Evolutionary conservation across 768 basidiomycete species (phyloP).

Genomic region (Auricularia sp.): DNA sequence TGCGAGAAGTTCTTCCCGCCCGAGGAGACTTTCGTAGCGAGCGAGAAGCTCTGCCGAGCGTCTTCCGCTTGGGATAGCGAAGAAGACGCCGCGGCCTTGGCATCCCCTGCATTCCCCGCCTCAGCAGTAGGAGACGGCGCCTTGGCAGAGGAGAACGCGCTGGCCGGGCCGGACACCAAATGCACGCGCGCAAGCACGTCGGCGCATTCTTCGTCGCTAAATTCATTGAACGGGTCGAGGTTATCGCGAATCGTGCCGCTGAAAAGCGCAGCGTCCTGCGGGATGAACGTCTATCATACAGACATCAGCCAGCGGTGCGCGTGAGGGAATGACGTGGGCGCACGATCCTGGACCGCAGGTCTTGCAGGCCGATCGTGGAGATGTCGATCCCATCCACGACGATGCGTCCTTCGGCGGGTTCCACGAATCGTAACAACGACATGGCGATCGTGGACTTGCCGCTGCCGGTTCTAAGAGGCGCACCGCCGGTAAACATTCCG

Average conservation of each 20-base stretch:
- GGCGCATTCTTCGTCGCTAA: conserved; percentile 67
- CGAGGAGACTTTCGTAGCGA: conserved; percentile 76
- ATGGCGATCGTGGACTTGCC: conserved; percentile 25
- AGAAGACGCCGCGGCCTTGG: conserved; percentile 25
- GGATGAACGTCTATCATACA: conserved; percentile 24
- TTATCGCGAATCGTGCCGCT: conserved; percentile 10
- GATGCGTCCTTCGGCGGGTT: conserved; percentile 27
- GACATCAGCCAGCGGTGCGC: background rate
- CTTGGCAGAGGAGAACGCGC: conserved; percentile 37
- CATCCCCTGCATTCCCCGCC: conserved; percentile 22
- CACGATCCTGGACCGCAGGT: conserved; percentile 15
- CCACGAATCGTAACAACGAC: conserved; percentile 29
- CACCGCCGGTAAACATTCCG: too few relatives aligned
- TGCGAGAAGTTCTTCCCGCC: conserved; percentile 90
- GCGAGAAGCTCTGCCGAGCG: conserved; percentile 43
- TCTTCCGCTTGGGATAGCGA: conserved; percentile 34
- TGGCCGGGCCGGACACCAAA: conserved; percentile 40
- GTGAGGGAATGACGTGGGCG: background rate
- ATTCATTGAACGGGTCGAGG: conserved; percentile 41
- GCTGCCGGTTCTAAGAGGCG: conserved; percentile 7
- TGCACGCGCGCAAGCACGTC: conserved; percentile 79
- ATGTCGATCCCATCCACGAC: conserved; percentile 34
- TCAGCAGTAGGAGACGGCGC: conserved; percentile 39
- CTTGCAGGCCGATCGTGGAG: conserved; percentile 28
- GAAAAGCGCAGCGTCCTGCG: conserved; percentile 22